Evolutionary conservation across 2,329 filamentous ascomycete species (phyloP).

Genomic region (Didymella lethalis): DNA sequence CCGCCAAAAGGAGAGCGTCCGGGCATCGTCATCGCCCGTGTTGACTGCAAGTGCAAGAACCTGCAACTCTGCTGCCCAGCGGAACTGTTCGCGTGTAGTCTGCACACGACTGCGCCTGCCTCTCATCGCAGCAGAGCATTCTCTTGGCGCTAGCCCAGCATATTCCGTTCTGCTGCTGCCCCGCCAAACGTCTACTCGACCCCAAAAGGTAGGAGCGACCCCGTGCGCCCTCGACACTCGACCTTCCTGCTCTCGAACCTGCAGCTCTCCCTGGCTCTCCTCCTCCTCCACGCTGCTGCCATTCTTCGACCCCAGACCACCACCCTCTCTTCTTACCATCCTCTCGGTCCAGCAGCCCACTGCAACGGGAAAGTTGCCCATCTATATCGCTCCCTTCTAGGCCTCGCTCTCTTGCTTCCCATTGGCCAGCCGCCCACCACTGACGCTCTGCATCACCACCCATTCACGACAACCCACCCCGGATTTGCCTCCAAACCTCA

Average conservation of each 20-base stretch:
- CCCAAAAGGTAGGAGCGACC: constrained; percentile 32
- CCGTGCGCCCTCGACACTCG: constrained; percentile 22
- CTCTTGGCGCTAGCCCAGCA: constrained; percentile 28
- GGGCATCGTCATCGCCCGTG: constrained; percentile 26
- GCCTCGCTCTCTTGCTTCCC: constrained; percentile 23
- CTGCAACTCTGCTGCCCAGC: constrained; percentile 16
- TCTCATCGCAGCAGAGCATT: constrained; percentile 15
- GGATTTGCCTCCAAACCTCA: constrained; percentile 17
- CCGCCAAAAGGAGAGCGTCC: constrained; percentile 30
- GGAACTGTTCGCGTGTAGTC: constrained; percentile 15
- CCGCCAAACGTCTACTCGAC: constrained; percentile 35
- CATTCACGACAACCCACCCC: constrained; percentile 22
- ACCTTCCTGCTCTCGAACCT: constrained; percentile 18
- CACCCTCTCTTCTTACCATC: constrained; percentile 19
- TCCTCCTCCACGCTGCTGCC: constrained; percentile 30
- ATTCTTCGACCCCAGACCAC: constrained; percentile 21
- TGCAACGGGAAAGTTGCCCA: constrained; percentile 15
- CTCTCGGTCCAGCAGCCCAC: constrained; percentile 16
- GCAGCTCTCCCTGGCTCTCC: constrained; percentile 18
- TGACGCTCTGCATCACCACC: constrained; percentile 39
- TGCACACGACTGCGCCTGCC: constrained; percentile 31
- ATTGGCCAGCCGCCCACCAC: constrained; percentile 32
- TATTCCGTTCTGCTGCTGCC: constrained; percentile 35
- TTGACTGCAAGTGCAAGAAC: constrained; percentile 22
- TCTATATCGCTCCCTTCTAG: constrained; percentile 19